Evolutionary conservation across 352 stramenopile genomes (phyloP), one percentile per base, ranked within the genome.

Genomic region (Phytophthora hibernalis): DNA sequence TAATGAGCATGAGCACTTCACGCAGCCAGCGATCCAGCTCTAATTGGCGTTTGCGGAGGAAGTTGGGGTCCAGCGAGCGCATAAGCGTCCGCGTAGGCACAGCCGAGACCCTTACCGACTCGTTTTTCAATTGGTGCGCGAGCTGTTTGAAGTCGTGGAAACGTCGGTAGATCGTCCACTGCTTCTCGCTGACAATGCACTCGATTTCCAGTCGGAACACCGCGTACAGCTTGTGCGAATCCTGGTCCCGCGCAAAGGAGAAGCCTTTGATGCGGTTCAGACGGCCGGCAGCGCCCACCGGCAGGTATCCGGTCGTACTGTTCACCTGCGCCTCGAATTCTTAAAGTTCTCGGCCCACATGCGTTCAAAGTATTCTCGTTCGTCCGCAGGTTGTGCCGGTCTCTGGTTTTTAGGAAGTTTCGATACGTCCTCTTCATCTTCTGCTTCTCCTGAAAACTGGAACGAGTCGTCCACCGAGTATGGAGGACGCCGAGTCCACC

Each of bases 141-240:
- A 95, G 80, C 59, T 95, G 81, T 45, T 92, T 93, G 50, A 95
- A 95, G 71, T 95, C 87, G 68, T 95, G 84, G 70, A 93, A 95
- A 28, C 87, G 82, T 7, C 87, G 74, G 68, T 95, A 95, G 65
- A 95, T 91, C 8, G 87, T 95, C 87, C 87, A 95, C 56, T 92
- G 87, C 66, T 95, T 95, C 55, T 92, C 83, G 43, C 82, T 95
- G 26, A 91, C 85, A 48, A 91, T 92, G 63, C 85, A 93, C 72
- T 95, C 87, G 58, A 95, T 85, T 61, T 95, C 86, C 33, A 95
- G 60, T 9, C 86, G 86, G 57, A 93, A 95, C 10, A 95, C 84
- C 0, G 85, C 84, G 76, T 95, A 95, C 22, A 92, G 68, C n/a
- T 85, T 82, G 65, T 91, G 82, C 43, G 80, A 79, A 13, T 82